Base-by-base conservation (phyloP, 257 asterid genomes). In the Salvia splendens region DNA sequence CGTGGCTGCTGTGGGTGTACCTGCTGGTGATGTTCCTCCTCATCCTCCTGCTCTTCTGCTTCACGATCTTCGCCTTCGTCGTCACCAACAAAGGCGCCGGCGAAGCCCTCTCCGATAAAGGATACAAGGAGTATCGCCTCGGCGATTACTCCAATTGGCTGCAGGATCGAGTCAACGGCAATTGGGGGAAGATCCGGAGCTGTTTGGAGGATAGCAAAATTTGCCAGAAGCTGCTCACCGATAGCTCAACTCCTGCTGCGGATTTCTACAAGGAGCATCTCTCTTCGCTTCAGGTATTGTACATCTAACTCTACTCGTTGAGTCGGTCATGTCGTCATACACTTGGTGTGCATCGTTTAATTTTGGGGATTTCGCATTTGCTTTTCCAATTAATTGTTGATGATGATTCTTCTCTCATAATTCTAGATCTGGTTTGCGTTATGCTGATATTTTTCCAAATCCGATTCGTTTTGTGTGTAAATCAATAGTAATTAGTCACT, bases 81-180 rank as follows among this genome's bases (percentile, higher is more conserved):
- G 98, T 93, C 5, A 93, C 97, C 3, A 90, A 86, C 17, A 90
- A 82, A 59, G 99, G 99, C 4, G 96, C 94, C 12, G 97, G 99
- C 0, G 78, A 88, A 60, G 73, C 56, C 0, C 0, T 93, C 7
- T 65, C 94, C 6, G 89, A 53, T 0, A 86, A 30, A 69, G 99
- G 96, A 24, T 90, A 90, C 51, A 88, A 81, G 77, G 96, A 90
- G 80, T 93, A 89, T 40, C 74, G 83, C 80, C 83, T 93, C 41
- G 95, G 95, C n/a, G 89, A 89, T 67, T 93, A 89, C 43, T 83
- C 91, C 0, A 81, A 80, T 54, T 93, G 99, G 99, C 59, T 93
- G 85, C 99, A 88, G 87, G 86, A 80, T 28, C 83, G 95, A 65
- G 98, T 89, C 3, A 79, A 75, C 53, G 66, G 57, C 42, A 73